Conservation (phyloP, 2,329 filamentous ascomycete species). For the Sporothrix brunneoviolacea region DNA sequence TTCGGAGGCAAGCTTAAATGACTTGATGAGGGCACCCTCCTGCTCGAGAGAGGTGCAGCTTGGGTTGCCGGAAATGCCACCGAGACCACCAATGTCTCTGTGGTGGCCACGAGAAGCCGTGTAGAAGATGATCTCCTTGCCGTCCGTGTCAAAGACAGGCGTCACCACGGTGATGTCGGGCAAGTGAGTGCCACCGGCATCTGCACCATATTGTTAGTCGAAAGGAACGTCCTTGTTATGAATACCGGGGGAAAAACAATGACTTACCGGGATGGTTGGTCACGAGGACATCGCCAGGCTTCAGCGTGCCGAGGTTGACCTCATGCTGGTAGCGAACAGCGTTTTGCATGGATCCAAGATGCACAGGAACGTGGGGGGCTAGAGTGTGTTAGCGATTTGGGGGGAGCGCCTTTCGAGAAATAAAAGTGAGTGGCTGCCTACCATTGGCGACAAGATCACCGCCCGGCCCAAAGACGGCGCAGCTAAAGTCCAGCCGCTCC, state of each 20-base stretch:
- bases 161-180: constrained; percentile 78
- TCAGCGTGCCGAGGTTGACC: constrained; percentile 71
- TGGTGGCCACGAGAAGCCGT: constrained; percentile 75
- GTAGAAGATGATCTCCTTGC: constrained; percentile 68
- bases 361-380: constrained; percentile 73
- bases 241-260: too few relatives aligned
- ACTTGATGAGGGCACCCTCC: constrained; percentile 58
- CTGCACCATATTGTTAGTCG: too few relatives aligned
- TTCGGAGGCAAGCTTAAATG: constrained; percentile 64
- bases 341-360: constrained; percentile 76
- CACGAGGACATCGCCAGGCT: constrained; percentile 73
- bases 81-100: constrained; percentile 76
- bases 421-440: too few relatives aligned
- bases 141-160: constrained; percentile 58
- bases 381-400: too few relatives aligned
- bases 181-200: constrained; percentile 52
- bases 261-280: constrained; percentile 77
- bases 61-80: constrained; percentile 74
- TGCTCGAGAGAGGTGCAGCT: constrained; percentile 58
- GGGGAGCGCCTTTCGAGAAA: too few relatives aligned
- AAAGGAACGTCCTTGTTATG: too few relatives aligned
- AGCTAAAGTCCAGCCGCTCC: constrained; percentile 76
- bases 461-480: constrained; percentile 68
- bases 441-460: constrained; percentile 72
- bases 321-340: constrained; percentile 71